Conservation (phyloP, 805 yeast genomes). For the Monosporozyma aerobia region DNA sequence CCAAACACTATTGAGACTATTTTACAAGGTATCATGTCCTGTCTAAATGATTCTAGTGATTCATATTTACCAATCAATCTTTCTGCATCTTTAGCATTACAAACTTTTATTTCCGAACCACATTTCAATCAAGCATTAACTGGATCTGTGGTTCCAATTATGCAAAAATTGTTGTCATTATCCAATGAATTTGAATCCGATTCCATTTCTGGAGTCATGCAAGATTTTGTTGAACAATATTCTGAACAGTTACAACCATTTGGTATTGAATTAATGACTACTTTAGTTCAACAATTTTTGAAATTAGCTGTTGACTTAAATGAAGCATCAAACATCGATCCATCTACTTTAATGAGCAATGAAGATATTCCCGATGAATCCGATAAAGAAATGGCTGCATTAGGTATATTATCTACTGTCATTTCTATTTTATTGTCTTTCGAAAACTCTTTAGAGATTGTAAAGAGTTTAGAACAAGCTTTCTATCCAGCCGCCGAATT, state of each 20-base stretch:
- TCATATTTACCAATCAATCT: conserved; percentile 63
- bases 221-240: conserved; percentile 86
- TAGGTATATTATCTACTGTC: conserved; percentile 73
- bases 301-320: conserved; percentile 58
- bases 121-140: conserved; percentile 63
- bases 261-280: conserved; percentile 58
- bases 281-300: conserved; percentile 66
- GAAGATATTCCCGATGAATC: conserved; percentile 36
- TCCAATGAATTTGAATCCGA: conserved; percentile 83
- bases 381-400: conserved; percentile 74
- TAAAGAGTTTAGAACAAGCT: conserved; percentile 53
- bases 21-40: conserved; percentile 38
- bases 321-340: conserved; percentile 46
- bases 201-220: conserved; percentile 82
- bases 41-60: conserved; percentile 34
- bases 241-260: conserved; percentile 87
- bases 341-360: conserved; percentile 28
- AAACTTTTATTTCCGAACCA: conserved; percentile 58
- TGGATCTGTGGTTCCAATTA: conserved; percentile 62
- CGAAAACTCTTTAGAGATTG: conserved; percentile 67
- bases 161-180: conserved; percentile 66
- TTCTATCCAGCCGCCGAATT: conserved; percentile 60
- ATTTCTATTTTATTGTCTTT: conserved; percentile 72
- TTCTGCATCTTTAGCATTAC: conserved; percentile 78
- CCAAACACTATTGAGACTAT: conserved; percentile 31